Evolutionary conservation across 768 basidiomycete genomes (phyloP), one percentile per base, ranked within the genome.

Genomic region (Sporobolomyces phaffii): DNA sequence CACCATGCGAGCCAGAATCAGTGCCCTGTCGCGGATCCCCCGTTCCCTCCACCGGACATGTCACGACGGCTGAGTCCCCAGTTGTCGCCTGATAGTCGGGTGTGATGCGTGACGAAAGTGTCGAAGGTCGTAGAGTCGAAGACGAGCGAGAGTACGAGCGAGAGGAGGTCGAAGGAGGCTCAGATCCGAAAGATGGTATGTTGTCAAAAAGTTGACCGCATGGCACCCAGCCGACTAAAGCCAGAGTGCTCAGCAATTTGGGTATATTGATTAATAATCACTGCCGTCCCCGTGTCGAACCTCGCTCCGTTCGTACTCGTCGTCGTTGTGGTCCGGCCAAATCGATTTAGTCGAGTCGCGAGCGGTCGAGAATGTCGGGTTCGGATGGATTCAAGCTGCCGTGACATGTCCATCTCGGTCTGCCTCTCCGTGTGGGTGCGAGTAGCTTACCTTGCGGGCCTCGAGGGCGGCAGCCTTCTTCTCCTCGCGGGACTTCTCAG

Each of bases 141-240:
- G 15, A 26, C 29, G 45, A 10, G 50, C 15, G 29, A 40, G 47
- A 24, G 31, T 45, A 65, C 14, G 29, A 22, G 2, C 29, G 40
- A 53, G 43, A 17, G 43, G 43, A 65, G n/a, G n/a, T n/a, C n/a
- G n/a, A n/a, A n/a, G 51, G 52, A 65, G 38, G 73, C 74, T 79
- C 79, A 79, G 77, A 74, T 77, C 79, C 78, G 79, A 79, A 79
- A 79, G 79, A 80, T 79, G 78, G 78, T 78, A 77, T 76, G 75
- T 56, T 76, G 68, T 65, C 62, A 70, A 60, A n/a, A 60, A 43
- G 38, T 36, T 63, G 54, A 60, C 48, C 56, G 57, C 65, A 64
- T 62, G 33, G 69, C 59, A 64, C 58, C 57, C 52, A 36, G 58
- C 50, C 65, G 64, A 54, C 69, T 70, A 62, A 62, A 56, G 56